Base-by-base conservation (phyloP, 1,284 basidiomycete species). In the Coniferiporia sulphurascens region DNA sequence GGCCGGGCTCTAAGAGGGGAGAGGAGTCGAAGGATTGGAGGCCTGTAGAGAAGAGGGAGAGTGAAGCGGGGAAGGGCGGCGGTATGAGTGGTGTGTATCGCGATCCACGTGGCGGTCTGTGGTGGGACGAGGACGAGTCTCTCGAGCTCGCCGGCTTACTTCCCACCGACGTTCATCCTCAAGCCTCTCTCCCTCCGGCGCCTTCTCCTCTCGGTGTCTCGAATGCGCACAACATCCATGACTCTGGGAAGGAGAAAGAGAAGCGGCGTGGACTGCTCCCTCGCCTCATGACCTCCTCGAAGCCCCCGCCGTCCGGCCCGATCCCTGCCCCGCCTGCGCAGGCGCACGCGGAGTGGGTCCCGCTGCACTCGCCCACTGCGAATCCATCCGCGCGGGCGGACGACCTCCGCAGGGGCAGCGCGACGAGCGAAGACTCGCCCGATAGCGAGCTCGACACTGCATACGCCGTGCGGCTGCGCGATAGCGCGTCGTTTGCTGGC, bases 71-170 rank as follows among this genome's bases (percentile, higher is more conserved):
- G 45, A 22, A 45, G 9, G 61, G 61, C 7, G 71, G 69, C 10
- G 77, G 76, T 34, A 78, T 83, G 7, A 74, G 70, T 7, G 80
- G 77, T 41, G 76, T 85, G 3, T 80, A 81, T 68, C 76, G 83
- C 7, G 86, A 89, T 59, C 82, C 71, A 1, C 71, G 76, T 21
- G 86, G 85, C 32, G 78, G 79, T 0, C 61, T 88, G n/a, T 89
- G 86, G 85, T 77, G 79, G 72, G 87, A 89, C 66, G 79, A 78
- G 58, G 84, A 86, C 27, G 87, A 89, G 70, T 79, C 82, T 65
- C 75, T 78, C 75, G 87, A 89, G 68, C 87, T 85, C 65, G 72
- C 77, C 13, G 83, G 81, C 59, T 76, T 89, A 10, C 56, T 61
- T 10, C 55, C 50, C 7, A 43, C 55, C 34, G 41, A 43, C 21